A percentile compares a stretch with the other conserved stretches of the same genome.
phyloP scores from a whole-genome alignment of 768 basidiomycete genomes.

The Boletus insuetus region DNA sequence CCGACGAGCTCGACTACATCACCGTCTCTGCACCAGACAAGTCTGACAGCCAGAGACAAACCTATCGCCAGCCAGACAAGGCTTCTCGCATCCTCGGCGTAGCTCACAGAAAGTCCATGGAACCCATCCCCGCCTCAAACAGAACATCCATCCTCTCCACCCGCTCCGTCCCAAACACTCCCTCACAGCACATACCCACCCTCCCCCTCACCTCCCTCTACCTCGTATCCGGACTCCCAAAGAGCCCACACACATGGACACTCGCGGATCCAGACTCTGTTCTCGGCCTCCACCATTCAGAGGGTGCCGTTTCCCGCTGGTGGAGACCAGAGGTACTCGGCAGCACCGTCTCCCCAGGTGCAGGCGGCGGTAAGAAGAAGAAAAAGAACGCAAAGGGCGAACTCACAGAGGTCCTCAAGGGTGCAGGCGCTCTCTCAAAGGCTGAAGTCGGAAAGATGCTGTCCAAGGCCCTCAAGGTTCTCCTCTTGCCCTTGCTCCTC shows the following conservation, averaged over 20 bases:
- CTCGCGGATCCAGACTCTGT: slow-evolving; percentile 83
- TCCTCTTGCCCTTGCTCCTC: background rate
- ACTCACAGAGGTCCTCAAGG: slow-evolving; percentile 56
- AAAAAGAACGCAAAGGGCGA: slow-evolving; percentile 60
- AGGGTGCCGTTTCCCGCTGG: slow-evolving; percentile 84
- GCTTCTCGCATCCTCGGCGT: slow-evolving; percentile 78
- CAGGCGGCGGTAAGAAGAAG: slow-evolving; percentile 76
- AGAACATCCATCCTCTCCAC: slow-evolving; percentile 79
- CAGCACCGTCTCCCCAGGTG: slow-evolving; percentile 81
- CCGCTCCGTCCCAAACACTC: slow-evolving; percentile 41
- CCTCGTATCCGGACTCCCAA: slow-evolving; percentile 85
- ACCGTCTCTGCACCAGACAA: slow-evolving; percentile 40
- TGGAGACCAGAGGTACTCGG: slow-evolving; percentile 92
- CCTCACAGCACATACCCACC: slow-evolving; percentile 64
- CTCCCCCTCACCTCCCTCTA: slow-evolving; percentile 81
- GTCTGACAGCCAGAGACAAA: slow-evolving; percentile 34
- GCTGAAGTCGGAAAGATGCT: slow-evolving; percentile 89
- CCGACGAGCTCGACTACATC: slow-evolving; percentile 76
- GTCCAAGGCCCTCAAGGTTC: slow-evolving; percentile 85
- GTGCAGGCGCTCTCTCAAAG: slow-evolving; percentile 77
- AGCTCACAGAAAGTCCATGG: slow-evolving; percentile 73
- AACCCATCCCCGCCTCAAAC: slow-evolving; percentile 75
- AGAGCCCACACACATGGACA: slow-evolving; percentile 88
- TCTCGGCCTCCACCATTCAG: slow-evolving; percentile 75
- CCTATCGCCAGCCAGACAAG: slow-evolving; percentile 55